Evolutionary conservation across 805 yeast species (phyloP), one percentile per base, ranked within the genome.

Genomic region (Cyberlindnera euphorbiiphila): DNA sequence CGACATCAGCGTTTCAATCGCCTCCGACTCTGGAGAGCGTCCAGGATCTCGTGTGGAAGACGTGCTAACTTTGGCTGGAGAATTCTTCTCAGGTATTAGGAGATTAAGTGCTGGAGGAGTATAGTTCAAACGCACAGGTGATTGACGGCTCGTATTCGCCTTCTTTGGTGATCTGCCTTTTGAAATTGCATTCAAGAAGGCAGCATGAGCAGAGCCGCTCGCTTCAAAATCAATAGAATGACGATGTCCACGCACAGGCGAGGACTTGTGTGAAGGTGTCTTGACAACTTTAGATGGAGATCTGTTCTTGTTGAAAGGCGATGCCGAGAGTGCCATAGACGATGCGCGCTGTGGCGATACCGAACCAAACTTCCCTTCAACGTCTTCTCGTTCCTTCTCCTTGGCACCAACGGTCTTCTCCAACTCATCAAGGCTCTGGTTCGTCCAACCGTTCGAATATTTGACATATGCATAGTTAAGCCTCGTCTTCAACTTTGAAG

Each of bases 401-500:
- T 37, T 36, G 4, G 34, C 33, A 9, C 34, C 34, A 4, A 47
- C 36, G 2, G 39, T 36, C 30, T 50, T 57, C 29, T 55, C 60
- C 24, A 55, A 19, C 23, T 56, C 59, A 30, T 53, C 59, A 12
- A 56, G 30, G 4, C 57, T 51, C 31, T 56, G 57, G 34, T 53
- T 50, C 9, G 51, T 39, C 60, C 59, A 54, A 4, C 60, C 60
- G 13, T 55, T 42, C 35, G 65, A 65, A 36, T 62, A 51, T 45
- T 65, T 65, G 9, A 65, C 62, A 44, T 63, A 57, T 2, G 72
- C 72, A 47, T 65, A 64, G 37, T 62, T 64, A 12, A 67, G 47
- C 38, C 71, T 53, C 11, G 69, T 63, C 39, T 62, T 63, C 27
- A 67, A 50, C 39, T 61, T 61, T 16, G 62, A 57, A 1, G 71